phyloP scores from a whole-genome alignment of 176 grass and related monocot species.

The Eragrostis curvula region DNA sequence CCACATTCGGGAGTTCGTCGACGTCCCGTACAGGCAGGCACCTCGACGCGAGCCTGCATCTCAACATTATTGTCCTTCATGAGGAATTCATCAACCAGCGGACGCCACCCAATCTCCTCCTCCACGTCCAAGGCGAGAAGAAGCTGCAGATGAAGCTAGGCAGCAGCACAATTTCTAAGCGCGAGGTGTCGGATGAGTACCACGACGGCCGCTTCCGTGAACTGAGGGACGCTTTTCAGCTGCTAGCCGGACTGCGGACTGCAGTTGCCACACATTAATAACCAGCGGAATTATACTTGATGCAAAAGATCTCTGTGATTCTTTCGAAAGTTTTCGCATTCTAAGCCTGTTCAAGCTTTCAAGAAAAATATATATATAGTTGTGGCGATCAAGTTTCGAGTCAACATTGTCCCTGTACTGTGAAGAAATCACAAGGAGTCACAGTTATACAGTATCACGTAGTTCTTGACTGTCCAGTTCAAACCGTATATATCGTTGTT shows the following conservation, averaged over 20 bases:
- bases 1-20: not conserved
- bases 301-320: no score
- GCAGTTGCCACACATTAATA: not conserved
- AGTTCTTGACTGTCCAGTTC: no score
- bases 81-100: not conserved
- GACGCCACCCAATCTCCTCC: no score
- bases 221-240: not conserved
- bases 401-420: no score
- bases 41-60: not conserved
- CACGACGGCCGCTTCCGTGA: not conserved
- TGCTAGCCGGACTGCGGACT: not conserved
- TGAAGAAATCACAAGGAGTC: no score
- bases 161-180: not conserved
- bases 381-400: no score
- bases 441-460: no score
- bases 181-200: not conserved
- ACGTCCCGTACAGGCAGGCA: not conserved
- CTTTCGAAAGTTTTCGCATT: no score
- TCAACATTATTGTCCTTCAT: conserved; percentile 9
- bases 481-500: no score
- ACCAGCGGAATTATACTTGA: not conserved
- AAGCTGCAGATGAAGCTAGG: conserved; percentile 21
- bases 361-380: no score
- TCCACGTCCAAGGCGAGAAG: not conserved
- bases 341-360: no score